A percentile compares a stretch with the other conserved stretches of the same genome.
These are phyloP conservation scores for Angomonas deanei DNA, from an alignment of 208 protist genomes.

Conservation along the genomic window DNA sequence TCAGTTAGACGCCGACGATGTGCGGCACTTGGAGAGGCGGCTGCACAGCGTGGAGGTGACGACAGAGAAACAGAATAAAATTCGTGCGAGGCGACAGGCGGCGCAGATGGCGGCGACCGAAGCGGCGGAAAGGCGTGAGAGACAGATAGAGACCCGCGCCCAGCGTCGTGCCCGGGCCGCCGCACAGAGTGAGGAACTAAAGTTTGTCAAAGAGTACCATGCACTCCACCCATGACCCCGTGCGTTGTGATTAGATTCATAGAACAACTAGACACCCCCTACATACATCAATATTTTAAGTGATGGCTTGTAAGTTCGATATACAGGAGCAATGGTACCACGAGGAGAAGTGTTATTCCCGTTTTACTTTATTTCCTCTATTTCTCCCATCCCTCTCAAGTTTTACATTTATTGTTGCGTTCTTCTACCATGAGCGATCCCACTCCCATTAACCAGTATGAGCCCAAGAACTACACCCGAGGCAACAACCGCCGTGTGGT, in stretches of 20 bases:
- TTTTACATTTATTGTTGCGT: background rate
- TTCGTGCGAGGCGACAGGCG: background rate
- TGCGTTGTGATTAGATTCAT: too few relatives aligned
- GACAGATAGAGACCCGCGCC: slow-evolving; percentile 7
- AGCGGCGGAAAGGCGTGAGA: slow-evolving; percentile 8
- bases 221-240: too few relatives aligned
- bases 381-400: background rate
- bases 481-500: slow-evolving; percentile 56
- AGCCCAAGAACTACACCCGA: slow-evolving; percentile 57
- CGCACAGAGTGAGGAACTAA: slow-evolving; percentile 7
- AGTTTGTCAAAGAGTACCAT: slow-evolving; percentile 20
- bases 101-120: background rate
- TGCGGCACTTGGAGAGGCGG: background rate
- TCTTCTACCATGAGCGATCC: slow-evolving; percentile 27
- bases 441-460: slow-evolving; percentile 61
- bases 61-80: background rate
- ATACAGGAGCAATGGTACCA: too few relatives aligned
- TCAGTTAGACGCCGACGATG: background rate
- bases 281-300: too few relatives aligned
- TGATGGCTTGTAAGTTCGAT: too few relatives aligned
- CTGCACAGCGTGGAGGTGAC: background rate
- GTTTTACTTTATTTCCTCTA: background rate
- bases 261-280: too few relatives aligned
- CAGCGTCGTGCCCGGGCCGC: slow-evolving; percentile 13
- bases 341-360: background rate